Conservation (phyloP, 129 eudicot species). For the Scalesia atractyloides region DNA sequence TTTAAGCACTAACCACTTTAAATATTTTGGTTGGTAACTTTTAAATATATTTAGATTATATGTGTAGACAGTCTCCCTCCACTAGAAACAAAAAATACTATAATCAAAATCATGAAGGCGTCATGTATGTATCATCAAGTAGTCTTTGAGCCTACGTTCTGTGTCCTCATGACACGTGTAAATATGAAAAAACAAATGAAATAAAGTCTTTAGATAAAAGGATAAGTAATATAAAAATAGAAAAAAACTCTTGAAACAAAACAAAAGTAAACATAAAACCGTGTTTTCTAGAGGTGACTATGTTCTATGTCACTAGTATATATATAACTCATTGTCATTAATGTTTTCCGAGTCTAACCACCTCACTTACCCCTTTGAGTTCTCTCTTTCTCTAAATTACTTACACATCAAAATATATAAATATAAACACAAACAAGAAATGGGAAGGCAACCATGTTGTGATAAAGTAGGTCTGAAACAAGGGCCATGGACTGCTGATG, state of each 20-base stretch:
- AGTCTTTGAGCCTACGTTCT: not conserved
- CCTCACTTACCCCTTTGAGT: conserved; percentile 3
- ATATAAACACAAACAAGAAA: conserved; percentile 22
- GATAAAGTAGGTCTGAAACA: conserved; percentile 73
- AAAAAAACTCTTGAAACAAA: conserved; percentile 14
- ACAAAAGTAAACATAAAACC: conserved; percentile 28
- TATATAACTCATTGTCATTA: conserved; percentile 28
- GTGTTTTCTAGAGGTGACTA: conserved; percentile 42
- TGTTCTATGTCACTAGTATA: conserved; percentile 30
- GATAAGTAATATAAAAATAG: not conserved
- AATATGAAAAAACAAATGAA: conserved; percentile 3
- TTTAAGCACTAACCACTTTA: no score
- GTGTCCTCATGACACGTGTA: conserved; percentile 23
- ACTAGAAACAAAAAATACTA: not conserved
- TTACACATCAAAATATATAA: not conserved
- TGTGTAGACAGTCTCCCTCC: not conserved
- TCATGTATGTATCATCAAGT: not conserved
- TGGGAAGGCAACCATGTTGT: conserved; percentile 92
- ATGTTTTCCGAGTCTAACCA: conserved; percentile 29
- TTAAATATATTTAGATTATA: not conserved
- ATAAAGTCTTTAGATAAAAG: conserved; percentile 1
- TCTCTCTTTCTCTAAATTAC: conserved; percentile 22
- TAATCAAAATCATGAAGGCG: not conserved
- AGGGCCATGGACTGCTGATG: conserved; percentile 92
- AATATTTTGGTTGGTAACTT: no score